A percentile compares a stretch with the other conserved stretches of the same genome.
Evolutionary conservation across 2,329 filamentous ascomycete genomes (phyloP).

Genomic region (Cordyceps sp.): DNA sequence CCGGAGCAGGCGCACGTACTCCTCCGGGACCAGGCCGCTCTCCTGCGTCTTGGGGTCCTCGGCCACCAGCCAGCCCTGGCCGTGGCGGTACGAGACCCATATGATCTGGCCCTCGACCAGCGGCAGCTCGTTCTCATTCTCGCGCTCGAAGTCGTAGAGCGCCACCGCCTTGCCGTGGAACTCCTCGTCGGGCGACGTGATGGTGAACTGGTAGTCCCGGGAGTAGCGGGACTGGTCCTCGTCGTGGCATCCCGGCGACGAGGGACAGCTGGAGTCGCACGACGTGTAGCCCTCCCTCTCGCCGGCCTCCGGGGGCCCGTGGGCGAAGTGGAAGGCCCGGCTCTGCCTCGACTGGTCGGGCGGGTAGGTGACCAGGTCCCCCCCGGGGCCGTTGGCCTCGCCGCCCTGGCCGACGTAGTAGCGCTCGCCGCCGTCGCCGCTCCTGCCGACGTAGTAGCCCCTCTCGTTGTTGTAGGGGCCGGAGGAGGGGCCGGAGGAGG

Average conservation of each 20-base stretch:
- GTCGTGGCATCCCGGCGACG: conserved; percentile 39
- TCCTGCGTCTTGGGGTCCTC: conserved; percentile 91
- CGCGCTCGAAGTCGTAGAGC: conserved; percentile 83
- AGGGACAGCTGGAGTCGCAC: conserved; percentile 39
- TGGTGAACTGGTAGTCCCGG: conserved; percentile 85
- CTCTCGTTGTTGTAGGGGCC: conserved; percentile 43
- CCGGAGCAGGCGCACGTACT: conserved; percentile 80
- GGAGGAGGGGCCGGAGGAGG: too few relatives aligned
- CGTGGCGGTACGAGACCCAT: conserved; percentile 87
- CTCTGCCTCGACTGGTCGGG: conserved; percentile 45
- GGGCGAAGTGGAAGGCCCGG: conserved; percentile 22
- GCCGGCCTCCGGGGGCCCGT: conserved; percentile 27
- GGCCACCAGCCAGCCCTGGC: conserved; percentile 93
- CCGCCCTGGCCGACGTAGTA: conserved; percentile 57
- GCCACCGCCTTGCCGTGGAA: conserved; percentile 96
- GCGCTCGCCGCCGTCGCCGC: conserved; percentile 54
- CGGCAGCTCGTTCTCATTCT: conserved; percentile 92
- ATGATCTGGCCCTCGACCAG: conserved; percentile 91
- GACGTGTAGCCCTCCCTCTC: conserved; percentile 40
- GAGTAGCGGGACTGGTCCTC: conserved; percentile 70
- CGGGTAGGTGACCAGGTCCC: conserved; percentile 68
- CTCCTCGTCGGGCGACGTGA: conserved; percentile 88
- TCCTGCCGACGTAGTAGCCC: conserved; percentile 49
- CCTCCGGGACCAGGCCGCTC: conserved; percentile 87
- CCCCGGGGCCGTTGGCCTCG: conserved; percentile 60